phyloP scores from a whole-genome alignment of 2,329 filamentous ascomycete genomes.

The Fusarium algeriense region DNA sequence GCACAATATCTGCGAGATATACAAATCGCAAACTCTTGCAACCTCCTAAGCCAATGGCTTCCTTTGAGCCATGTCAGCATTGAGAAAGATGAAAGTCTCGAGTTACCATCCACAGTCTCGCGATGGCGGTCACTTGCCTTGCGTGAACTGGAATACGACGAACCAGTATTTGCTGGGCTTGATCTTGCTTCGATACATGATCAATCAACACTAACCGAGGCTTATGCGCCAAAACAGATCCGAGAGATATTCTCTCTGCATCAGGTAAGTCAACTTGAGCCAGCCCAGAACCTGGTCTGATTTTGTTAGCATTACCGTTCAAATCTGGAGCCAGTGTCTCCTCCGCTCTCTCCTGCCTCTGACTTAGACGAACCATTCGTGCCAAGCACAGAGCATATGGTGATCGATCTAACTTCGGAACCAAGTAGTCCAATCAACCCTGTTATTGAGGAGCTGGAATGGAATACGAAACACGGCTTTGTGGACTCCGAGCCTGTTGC shows the following conservation, averaged over 20 bases:
- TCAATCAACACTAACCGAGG: neutral
- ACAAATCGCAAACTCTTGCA: constrained; percentile 28
- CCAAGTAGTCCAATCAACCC: constrained; percentile 44
- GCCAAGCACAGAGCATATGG: constrained; percentile 29
- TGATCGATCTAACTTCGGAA: constrained; percentile 50
- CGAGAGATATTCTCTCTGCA: constrained; percentile 14
- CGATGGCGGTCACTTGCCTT: constrained; percentile 43
- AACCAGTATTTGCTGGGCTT: constrained; percentile 2
- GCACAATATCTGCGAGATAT: constrained; percentile 40
- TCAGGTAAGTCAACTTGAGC: constrained; percentile 4
- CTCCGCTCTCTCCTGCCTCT: constrained; percentile 47
- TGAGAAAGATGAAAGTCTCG: constrained; percentile 47
- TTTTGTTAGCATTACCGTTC: neutral
- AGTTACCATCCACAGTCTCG: constrained; percentile 39
- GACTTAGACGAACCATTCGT: constrained; percentile 34
- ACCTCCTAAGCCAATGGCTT: constrained; percentile 48
- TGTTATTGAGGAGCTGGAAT: constrained; percentile 13
- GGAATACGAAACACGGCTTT: constrained; percentile 7
- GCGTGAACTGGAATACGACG: constrained; percentile 47
- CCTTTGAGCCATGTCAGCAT: constrained; percentile 43
- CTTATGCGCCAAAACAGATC: neutral
- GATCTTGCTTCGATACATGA: neutral
- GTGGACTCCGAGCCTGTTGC: constrained; percentile 40
- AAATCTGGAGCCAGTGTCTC: constrained; percentile 41
- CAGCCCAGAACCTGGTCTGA: neutral